Evolutionary conservation across 1,284 basidiomycete species (phyloP).

Genomic region (Ceratobasidium sp.): DNA sequence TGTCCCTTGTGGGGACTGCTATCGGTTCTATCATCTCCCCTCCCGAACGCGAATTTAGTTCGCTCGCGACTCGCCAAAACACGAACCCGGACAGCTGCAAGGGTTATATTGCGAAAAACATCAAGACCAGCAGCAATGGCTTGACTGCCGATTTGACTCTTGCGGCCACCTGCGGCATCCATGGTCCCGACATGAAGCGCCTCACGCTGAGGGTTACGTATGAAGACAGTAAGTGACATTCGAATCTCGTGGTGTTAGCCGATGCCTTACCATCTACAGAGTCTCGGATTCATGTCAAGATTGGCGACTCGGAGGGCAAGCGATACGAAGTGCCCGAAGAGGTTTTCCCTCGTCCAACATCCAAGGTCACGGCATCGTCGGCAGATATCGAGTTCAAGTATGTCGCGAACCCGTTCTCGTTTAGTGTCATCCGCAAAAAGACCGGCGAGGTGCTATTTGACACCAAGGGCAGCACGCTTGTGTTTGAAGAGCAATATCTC

Average conservation of each 20-base stretch:
- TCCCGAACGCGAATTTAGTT: not conserved
- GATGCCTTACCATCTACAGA: slow-evolving; percentile 50
- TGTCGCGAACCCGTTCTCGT: slow-evolving; percentile 70
- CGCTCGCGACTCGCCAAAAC: slow-evolving; percentile 21
- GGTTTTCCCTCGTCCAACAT: slow-evolving; percentile 50
- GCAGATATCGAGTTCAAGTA: slow-evolving; percentile 65
- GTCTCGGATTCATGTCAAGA: slow-evolving; percentile 72
- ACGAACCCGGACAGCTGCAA: slow-evolving; percentile 43
- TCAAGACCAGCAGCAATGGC: slow-evolving; percentile 53
- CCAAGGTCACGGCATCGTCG: slow-evolving; percentile 35
- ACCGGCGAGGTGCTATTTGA: slow-evolving; percentile 73
- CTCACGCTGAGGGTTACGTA: slow-evolving; percentile 71
- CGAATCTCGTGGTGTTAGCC: not conserved
- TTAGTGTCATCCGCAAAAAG: slow-evolving; percentile 66
- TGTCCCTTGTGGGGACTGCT: slow-evolving; percentile 23
- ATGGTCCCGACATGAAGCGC: slow-evolving; percentile 68
- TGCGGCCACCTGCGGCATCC: slow-evolving; percentile 72
- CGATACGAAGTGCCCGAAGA: slow-evolving; percentile 53
- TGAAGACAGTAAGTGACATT: slow-evolving; percentile 62
- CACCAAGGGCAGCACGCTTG: slow-evolving; percentile 65
- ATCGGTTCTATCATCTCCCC: not conserved
- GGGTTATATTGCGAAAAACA: slow-evolving; percentile 61
- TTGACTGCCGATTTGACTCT: slow-evolving; percentile 52
- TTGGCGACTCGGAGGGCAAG: slow-evolving; percentile 51
- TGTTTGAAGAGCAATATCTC: slow-evolving; percentile 82